Percentiles rank a stretch among this genome's conserved stretches.
These are phyloP conservation scores for Sclerotinia subarctica DNA, from an alignment of 2,329 filamentous ascomycete species.

Conservation along the genomic window DNA sequence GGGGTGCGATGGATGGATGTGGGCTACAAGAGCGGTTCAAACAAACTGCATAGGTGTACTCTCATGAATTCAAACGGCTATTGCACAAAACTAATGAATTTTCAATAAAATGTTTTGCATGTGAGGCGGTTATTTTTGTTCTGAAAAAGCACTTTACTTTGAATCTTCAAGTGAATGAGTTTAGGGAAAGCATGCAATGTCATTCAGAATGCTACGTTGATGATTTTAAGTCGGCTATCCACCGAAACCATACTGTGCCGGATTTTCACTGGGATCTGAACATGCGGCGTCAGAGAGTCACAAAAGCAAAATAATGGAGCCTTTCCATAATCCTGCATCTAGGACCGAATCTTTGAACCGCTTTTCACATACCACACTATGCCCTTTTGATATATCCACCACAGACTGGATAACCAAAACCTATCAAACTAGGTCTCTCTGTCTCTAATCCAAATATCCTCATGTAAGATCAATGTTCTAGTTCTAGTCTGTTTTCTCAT, in stretches of 20 bases:
- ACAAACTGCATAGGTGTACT: constrained; percentile 40
- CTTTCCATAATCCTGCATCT: neutral
- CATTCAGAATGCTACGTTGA: neutral
- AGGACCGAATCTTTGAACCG: neutral
- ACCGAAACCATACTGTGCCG: neutral
- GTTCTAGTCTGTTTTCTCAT: no score
- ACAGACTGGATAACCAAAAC: neutral
- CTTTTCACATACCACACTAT: neutral
- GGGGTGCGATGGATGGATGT: constrained; percentile 35
- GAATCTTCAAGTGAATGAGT: neutral
- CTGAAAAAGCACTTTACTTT: neutral
- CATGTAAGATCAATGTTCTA: neutral
- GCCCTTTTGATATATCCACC: neutral
- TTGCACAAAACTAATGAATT: constrained; percentile 26
- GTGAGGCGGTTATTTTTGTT: constrained; percentile 2
- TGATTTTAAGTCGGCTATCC: neutral
- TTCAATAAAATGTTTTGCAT: constrained; percentile 17
- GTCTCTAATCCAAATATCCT: neutral
- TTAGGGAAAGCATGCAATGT: neutral
- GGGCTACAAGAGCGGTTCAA: constrained; percentile 35
- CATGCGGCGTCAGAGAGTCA: neutral
- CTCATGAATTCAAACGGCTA: constrained; percentile 40
- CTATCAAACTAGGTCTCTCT: neutral
- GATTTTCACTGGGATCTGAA: neutral
- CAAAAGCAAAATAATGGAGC: neutral